phyloP scores from a whole-genome alignment of 2,329 filamentous ascomycete genomes.

The Colletotrichum noveboracense region DNA sequence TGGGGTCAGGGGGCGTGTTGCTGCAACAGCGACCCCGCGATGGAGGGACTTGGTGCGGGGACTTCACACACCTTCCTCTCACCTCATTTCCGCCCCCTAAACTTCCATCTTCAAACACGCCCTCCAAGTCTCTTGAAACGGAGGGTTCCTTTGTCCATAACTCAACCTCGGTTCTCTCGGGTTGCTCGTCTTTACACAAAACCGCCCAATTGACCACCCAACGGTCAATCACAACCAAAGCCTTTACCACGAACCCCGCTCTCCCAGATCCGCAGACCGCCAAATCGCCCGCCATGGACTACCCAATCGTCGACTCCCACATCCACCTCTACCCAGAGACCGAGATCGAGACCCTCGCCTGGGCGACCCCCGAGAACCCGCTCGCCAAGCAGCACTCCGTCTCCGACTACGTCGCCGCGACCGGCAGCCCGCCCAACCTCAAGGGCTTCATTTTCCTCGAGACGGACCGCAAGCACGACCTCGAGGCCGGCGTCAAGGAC shows the following conservation, averaged over 20 bases:
- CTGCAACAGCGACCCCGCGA: conserved; percentile 11
- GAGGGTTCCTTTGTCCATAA: background rate
- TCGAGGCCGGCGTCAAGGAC: conserved; percentile 49
- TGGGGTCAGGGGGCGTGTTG: background rate
- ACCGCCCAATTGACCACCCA: background rate
- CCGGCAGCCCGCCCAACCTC: conserved; percentile 46
- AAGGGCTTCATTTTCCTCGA: conserved; percentile 84
- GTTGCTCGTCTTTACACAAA: too few species aligned
- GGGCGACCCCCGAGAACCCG: conserved; percentile 66
- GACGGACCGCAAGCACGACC: conserved; percentile 73
- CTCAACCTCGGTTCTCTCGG: background rate
- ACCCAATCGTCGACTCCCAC: conserved; percentile 84
- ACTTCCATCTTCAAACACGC: background rate
- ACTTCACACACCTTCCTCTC: background rate
- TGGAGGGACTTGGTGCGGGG: conserved; percentile 13
- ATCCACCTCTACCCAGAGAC: conserved; percentile 83
- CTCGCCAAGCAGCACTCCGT: conserved; percentile 70
- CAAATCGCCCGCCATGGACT: conserved; percentile 32
- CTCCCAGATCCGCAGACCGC: background rate
- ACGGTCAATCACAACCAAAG: background rate
- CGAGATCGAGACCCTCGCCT: conserved; percentile 71
- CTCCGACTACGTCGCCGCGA: conserved; percentile 62
- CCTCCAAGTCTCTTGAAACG: background rate
- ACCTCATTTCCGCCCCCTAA: background rate
- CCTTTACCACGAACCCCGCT: background rate